Evolutionary conservation across 2,329 filamentous ascomycete species (phyloP), one percentile per base, ranked within the genome.

Genomic region (Endocalyx cinctus): DNA sequence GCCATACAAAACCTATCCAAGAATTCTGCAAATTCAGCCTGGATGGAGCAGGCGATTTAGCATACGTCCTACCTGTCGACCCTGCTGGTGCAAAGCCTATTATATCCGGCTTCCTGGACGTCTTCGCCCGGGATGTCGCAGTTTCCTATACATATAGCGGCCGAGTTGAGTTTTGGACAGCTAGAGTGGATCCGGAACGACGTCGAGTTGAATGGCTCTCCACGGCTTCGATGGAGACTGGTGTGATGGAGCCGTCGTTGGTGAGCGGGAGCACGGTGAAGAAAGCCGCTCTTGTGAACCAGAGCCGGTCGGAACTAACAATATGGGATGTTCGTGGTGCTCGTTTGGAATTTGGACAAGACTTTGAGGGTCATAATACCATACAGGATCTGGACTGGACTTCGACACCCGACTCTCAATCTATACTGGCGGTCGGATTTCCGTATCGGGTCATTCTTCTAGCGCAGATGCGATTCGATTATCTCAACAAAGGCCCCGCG

Each of bases 341-440:
- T 2, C 82, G 87, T 42, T 70, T 95, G 5, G 89, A 96, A 57
- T 88, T 86, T 51, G 75, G 85, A 41, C 77, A 90, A 48, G 72
- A 78, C 18, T 92, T 88, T 43, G 74, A 82, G 43, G 70, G 72
- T 10, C 74, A 83, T 39, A 84, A 92, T 48, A 74, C 72, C 5
- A 87, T 96, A 25, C 79, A 83, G 42, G 89, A 95, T 57, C 74
- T 96, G 10, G 88, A 95, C 57, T 96, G 90, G 90, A 90, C 88
- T 1, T 90, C 86, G 4, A 95, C 89, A 0, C 87, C 87, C 0
- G 87, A 94, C 55, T 80, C 79, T 30, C 87, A 95, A 52, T 90
- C 86, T 1, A 88, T 96, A 35, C 68, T 96, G 14, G 87, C 89
- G 1, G 86, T 96, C n/a, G 88, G 89, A 0, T 95, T 95, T 52